phyloP scores from a whole-genome alignment of 2,329 filamentous ascomycete species.

The Hyphodiscus sp. region DNA sequence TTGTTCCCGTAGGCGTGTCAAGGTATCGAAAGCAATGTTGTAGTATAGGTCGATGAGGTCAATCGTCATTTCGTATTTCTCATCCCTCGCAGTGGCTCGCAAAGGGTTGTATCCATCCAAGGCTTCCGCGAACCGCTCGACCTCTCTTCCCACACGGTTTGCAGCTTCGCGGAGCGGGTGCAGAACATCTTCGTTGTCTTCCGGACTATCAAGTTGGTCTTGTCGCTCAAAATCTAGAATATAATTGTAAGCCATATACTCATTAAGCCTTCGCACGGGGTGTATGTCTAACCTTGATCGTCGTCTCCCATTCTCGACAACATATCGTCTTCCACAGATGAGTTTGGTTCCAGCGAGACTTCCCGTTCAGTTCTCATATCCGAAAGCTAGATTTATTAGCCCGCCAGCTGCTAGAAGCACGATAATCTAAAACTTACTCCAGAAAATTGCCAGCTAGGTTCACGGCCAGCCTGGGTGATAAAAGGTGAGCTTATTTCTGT shows the following conservation, averaged over 20 bases:
- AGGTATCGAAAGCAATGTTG: constrained; percentile 44
- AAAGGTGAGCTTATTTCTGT: constrained; percentile 12
- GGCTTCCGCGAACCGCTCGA: constrained; percentile 78
- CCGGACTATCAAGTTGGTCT: constrained; percentile 26
- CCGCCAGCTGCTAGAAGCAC: background rate
- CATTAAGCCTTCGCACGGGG: background rate
- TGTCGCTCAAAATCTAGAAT: constrained; percentile 19
- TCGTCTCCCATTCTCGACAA: constrained; percentile 27
- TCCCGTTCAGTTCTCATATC: constrained; percentile 26
- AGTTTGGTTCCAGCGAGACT: constrained; percentile 26
- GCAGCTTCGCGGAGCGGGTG: constrained; percentile 58
- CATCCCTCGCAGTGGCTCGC: constrained; percentile 39
- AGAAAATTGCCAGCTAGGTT: constrained; percentile 28
- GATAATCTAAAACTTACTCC: constrained; percentile 16
- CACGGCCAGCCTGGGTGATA: constrained; percentile 22
- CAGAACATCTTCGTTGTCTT: constrained; percentile 42
- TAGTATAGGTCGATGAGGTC: constrained; percentile 62
- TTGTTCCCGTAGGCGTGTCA: constrained; percentile 38
- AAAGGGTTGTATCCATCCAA: constrained; percentile 67
- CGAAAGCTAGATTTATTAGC: constrained; percentile 8
- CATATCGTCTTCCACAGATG: constrained; percentile 31
- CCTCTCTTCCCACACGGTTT: constrained; percentile 68
- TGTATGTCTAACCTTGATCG: constrained; percentile 23
- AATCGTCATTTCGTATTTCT: constrained; percentile 60
- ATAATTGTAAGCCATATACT: background rate